Evolutionary conservation across 2,329 filamentous ascomycete genomes (phyloP), one percentile per base, ranked within the genome.

Genomic region (Xylaria polymorpha): DNA sequence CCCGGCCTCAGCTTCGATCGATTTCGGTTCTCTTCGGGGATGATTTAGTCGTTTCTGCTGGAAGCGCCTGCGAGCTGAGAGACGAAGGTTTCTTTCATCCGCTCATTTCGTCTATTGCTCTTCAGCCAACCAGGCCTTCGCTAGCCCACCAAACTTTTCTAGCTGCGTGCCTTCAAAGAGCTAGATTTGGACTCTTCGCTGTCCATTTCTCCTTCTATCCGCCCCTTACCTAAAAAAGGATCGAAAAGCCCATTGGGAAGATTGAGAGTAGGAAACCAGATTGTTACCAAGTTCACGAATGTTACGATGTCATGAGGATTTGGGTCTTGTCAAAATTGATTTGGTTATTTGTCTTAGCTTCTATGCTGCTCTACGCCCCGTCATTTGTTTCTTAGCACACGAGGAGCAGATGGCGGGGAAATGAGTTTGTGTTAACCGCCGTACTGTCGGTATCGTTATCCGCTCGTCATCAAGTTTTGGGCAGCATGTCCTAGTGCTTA

Each of bases 31-130:
- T 70, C 67, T 62, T 70, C 39, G 43, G 69, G 25, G 71, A 66
- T 68, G 69, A 46, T 66, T 39, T 48, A 68, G 71, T 66, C 64
- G 69, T 64, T 69, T 71, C 66, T 69, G 64, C 51, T 59, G 66
- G 67, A 65, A 71, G 69, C 69, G 22, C 71, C 71, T 73, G 69
- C 67, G 64, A 59, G 64, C 35, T 37, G 50, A 66, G 57, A 67
- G 61, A 50, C 35, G 53, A 69, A 66, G 71, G 69, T 69, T 64
- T 59, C 12, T 39, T 41, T n/a, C 9, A 29, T 37, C 35, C 56
- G 25, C 37, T n/a, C 32, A 14, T 37, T 29, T 22, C 14, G 18
- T 35, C 50, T 48, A 20, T 15, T 7, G 63, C 58, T 63, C 53
- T 62, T 39, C 20, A 35, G 7, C n/a, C 46, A 46, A 60, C 32